Percentiles rank a stretch among this genome's conserved stretches.
phyloP scores from a whole-genome alignment of 352 stramenopile genomes.

The Globisporangium camurandrum region DNA sequence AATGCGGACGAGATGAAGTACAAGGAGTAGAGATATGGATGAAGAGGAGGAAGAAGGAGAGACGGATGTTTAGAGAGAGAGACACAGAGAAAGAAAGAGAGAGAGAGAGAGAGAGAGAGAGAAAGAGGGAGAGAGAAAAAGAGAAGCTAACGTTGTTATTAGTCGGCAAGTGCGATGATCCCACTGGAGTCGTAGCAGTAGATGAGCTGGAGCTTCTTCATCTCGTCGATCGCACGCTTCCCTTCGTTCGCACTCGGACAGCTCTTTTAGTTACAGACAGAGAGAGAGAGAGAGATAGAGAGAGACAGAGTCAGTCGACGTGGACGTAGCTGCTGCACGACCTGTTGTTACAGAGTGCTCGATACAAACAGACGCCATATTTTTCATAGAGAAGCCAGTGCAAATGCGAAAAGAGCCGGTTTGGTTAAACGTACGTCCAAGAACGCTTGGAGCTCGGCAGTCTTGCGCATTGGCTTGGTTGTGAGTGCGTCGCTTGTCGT shows the following conservation, averaged over 20 bases:
- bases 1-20: constrained; percentile 91
- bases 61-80: too few relatives aligned
- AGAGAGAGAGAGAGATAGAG: constrained; percentile 1
- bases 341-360: too few relatives aligned
- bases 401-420: too few relatives aligned
- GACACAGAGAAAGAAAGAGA: too few relatives aligned
- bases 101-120: too few relatives aligned
- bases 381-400: constrained; percentile 5
- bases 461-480: constrained; percentile 37
- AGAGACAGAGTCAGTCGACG: constrained; percentile 12
- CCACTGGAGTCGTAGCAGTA: constrained; percentile 77
- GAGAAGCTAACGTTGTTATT: too few relatives aligned
- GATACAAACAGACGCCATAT: neutral
- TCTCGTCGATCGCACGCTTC: constrained; percentile 55
- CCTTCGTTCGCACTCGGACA: constrained; percentile 70
- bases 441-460: constrained; percentile 51
- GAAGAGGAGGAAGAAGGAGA: too few relatives aligned
- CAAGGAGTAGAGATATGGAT: constrained; percentile 65
- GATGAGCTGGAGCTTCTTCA: constrained; percentile 76
- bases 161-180: constrained; percentile 66
- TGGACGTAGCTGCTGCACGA: constrained; percentile 18
- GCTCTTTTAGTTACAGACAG: constrained; percentile 26
- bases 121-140: too few relatives aligned
- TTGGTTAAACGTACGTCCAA: constrained; percentile 60
- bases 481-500: constrained; percentile 1